Evolutionary conservation across 805 yeast genomes (phyloP).

Genomic region (Alloascoidea africana): DNA sequence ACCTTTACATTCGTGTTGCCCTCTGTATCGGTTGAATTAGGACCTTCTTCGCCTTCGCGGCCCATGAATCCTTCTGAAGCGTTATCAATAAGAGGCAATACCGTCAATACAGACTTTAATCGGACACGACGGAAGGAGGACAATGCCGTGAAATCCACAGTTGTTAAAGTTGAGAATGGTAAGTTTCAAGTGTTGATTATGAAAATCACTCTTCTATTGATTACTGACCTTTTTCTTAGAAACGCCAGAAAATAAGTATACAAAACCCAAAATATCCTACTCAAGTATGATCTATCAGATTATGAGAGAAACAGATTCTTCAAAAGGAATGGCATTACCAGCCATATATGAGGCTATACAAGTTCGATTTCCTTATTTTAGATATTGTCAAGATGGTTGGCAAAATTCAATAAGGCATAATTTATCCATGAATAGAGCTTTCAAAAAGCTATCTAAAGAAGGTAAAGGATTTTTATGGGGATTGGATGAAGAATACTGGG

Average conservation of each 20-base stretch:
- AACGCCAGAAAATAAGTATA: conserved; percentile 75
- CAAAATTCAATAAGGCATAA: conserved; percentile 89
- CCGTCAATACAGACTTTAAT: no score
- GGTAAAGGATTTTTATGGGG: conserved; percentile 97
- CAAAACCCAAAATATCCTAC: conserved; percentile 72
- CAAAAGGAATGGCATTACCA: conserved; percentile 63
- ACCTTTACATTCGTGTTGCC: conserved; percentile 83
- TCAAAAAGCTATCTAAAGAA: conserved; percentile 65
- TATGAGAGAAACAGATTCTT: conserved; percentile 47
- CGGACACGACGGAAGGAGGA: no score
- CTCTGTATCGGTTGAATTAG: conserved; percentile 26
- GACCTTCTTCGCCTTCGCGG: conserved; percentile 17
- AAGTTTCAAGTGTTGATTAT: conserved; percentile 4
- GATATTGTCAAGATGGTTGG: conserved; percentile 96
- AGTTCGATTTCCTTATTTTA: conserved; percentile 80
- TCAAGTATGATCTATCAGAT: conserved; percentile 73
- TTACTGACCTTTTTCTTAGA: no score
- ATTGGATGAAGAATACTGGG: conserved; percentile 69
- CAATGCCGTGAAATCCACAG: no score
- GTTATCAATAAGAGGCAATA: conserved; percentile 32
- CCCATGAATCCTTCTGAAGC: conserved; percentile 50
- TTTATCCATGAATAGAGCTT: conserved; percentile 72
- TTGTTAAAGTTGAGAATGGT: no score
- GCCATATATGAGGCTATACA: conserved; percentile 82
- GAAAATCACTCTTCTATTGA: conserved; percentile 6